Base-by-base conservation (phyloP, 1,139 yeast genomes). In the Nakaseomyces kungkrabaensis region DNA sequence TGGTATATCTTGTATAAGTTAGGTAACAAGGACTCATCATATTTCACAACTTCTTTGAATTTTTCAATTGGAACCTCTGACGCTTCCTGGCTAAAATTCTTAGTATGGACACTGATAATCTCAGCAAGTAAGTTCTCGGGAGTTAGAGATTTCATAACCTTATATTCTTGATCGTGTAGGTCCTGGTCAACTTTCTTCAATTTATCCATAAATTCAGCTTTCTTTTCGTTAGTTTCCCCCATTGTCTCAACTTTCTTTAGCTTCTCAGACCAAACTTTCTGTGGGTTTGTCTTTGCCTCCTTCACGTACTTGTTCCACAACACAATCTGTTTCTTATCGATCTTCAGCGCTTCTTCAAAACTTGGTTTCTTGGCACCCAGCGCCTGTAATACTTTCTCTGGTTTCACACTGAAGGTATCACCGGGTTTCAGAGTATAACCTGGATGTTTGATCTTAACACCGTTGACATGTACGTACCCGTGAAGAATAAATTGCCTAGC, bases 381-480 rank as follows among this genome's bases (percentile, higher is more conserved):
- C 5, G 97, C 97, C 56, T 76, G 76, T 51, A 94, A 72, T 7
- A 89, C 97, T 57, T 85, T 83, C 55, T 83, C 92, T 4, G 97
- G 97, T 49, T 77, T 79, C 40, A 90, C 96, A 53, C 81, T 75
- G 69, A 90, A 89, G 45, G 90, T 72, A 68, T 92, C 98, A 41
- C 98, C 98, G 8, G 92, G 79, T 54, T 77, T 72, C 60, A 92
- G 74, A 5, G 84, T 80, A 66, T 76, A 90, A 3, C 90, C 81
- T 4, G 97, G 96, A 59, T 86, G 89, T 58, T 76, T 80, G 54
- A 90, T 83, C 51, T 65, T 70, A 25, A 79, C 78, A 6, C 96
- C 97, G 65, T 92, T 92, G 36, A 92, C 97, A 56, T 75, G 72
- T 17, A 92, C 98, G 58, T 83, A 76, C 0, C 96, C 96, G 48